These are phyloP conservation scores for Brassica incana DNA, from an alignment of 345 rosid species.

Conservation along the genomic window DNA sequence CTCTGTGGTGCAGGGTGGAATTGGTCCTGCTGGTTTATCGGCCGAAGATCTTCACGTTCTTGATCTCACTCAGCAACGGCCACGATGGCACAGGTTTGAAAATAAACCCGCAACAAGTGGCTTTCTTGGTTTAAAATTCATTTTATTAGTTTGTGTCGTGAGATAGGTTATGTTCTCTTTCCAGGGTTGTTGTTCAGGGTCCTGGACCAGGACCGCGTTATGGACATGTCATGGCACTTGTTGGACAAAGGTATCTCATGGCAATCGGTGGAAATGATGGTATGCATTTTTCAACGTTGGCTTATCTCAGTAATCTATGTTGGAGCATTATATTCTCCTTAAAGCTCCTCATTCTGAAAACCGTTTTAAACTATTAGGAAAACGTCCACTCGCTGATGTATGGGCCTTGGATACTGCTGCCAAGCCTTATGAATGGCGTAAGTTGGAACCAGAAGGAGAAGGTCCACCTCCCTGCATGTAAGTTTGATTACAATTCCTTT, in stretches of 20 bases:
- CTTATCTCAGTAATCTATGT: slow-evolving; percentile 5
- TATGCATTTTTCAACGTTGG: slow-evolving; percentile 30
- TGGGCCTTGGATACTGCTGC: slow-evolving; percentile 99
- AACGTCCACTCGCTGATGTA: slow-evolving; percentile 91
- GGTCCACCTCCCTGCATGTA: slow-evolving; percentile 99
- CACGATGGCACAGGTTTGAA: slow-evolving; percentile 85
- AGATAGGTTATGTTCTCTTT: slow-evolving; percentile 30
- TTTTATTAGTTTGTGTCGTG: slow-evolving; percentile 11
- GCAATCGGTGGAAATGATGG: slow-evolving; percentile 97
- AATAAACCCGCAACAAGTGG: slow-evolving; percentile 8
- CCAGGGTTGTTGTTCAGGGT: slow-evolving; percentile 90
- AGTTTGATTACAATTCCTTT: slow-evolving; percentile 25
- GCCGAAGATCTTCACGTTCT: slow-evolving; percentile 98
- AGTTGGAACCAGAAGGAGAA: slow-evolving; percentile 95
- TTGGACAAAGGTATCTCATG: slow-evolving; percentile 94
- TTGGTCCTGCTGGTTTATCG: slow-evolving; percentile 94
- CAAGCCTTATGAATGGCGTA: slow-evolving; percentile 96
- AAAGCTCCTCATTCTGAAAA: neutral
- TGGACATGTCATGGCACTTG: slow-evolving; percentile 97
- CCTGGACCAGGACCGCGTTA: slow-evolving; percentile 97
- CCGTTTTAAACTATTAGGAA: no score
- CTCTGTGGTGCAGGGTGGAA: slow-evolving; percentile 68
- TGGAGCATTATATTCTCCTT: neutral
- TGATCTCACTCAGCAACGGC: slow-evolving; percentile 90
- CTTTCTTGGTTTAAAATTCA: neutral